Conservation (phyloP, 139 green algal species). For the Nannochloris sp. region DNA sequence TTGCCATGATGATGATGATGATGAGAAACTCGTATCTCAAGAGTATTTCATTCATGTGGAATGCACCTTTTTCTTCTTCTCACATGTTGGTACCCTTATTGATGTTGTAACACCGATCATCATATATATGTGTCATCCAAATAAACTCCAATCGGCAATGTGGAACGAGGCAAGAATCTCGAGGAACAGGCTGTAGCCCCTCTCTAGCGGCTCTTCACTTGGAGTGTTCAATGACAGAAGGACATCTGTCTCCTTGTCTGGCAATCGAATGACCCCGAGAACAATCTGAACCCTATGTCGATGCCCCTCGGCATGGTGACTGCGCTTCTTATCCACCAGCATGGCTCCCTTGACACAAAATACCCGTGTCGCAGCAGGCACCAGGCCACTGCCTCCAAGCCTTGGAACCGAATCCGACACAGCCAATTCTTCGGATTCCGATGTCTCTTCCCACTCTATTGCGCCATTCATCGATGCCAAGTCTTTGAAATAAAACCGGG, state of each 20-base stretch:
- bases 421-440: too few relatives aligned
- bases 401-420: too few relatives aligned
- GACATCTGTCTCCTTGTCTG: slow-evolving; percentile 33
- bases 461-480: not conserved
- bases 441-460: not conserved
- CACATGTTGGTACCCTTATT: too few relatives aligned
- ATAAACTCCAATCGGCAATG: slow-evolving; percentile 44
- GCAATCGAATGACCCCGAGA: slow-evolving; percentile 31
- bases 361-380: too few relatives aligned
- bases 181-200: slow-evolving; percentile 18
- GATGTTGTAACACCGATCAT: too few relatives aligned
- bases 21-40: not conserved
- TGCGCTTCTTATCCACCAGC: not conserved
- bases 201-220: not conserved
- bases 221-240: slow-evolving; percentile 52
- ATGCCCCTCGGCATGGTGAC: not conserved
- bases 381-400: too few relatives aligned
- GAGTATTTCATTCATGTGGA: not conserved
- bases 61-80: slow-evolving; percentile 3
- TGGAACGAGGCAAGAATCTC: slow-evolving; percentile 29
- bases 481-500: not conserved
- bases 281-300: slow-evolving; percentile 23
- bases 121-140: slow-evolving; percentile 22
- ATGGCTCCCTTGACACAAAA: too few relatives aligned
- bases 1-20: not conserved